Conservation (phyloP, 1,284 basidiomycete species). For the Ceraceosorus bombacis region DNA sequence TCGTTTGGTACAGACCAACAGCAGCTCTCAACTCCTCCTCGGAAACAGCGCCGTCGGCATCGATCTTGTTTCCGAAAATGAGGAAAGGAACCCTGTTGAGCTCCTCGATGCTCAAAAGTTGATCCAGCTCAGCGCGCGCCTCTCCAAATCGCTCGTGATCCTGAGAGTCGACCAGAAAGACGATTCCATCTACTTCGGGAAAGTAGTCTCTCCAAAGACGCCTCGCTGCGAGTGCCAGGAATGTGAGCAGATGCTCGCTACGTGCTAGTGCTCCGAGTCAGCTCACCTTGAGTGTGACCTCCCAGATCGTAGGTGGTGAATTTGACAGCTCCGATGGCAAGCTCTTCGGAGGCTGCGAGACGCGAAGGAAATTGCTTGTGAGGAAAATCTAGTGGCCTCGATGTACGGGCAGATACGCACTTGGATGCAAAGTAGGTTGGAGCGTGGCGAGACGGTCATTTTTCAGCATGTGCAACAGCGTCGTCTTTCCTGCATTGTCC, state of each 20-base stretch:
- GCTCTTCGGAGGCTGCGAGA: constrained; percentile 82
- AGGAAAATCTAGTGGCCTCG: background rate
- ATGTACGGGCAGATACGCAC: constrained; percentile 55
- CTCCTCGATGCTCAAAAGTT: constrained; percentile 78
- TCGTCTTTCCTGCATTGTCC: constrained; percentile 99
- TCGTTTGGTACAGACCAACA: constrained; percentile 94
- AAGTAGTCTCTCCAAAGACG: constrained; percentile 99
- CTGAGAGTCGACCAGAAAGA: constrained; percentile 95
- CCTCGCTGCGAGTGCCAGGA: constrained; percentile 59
- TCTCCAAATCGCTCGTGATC: constrained; percentile 94
- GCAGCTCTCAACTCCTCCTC: constrained; percentile 96
- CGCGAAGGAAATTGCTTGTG: background rate
- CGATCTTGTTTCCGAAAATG: constrained; percentile 98
- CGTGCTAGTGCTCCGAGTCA: too few species aligned
- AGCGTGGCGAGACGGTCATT: constrained; percentile 96
- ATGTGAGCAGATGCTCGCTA: too few species aligned
- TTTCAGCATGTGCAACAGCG: constrained; percentile 98
- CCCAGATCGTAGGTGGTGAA: constrained; percentile 99
- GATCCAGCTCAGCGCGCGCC: constrained; percentile 93
- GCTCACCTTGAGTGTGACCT: constrained; percentile 85
- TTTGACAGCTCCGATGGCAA: constrained; percentile 96
- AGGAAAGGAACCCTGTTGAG: constrained; percentile 89
- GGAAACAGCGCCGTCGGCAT: constrained; percentile 90
- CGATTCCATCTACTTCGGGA: constrained; percentile 97
- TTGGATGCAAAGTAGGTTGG: constrained; percentile 98